A percentile compares a stretch with the other conserved stretches of the same genome.
phyloP scores from a whole-genome alignment of 768 basidiomycete species.

The Collybia sordida region DNA sequence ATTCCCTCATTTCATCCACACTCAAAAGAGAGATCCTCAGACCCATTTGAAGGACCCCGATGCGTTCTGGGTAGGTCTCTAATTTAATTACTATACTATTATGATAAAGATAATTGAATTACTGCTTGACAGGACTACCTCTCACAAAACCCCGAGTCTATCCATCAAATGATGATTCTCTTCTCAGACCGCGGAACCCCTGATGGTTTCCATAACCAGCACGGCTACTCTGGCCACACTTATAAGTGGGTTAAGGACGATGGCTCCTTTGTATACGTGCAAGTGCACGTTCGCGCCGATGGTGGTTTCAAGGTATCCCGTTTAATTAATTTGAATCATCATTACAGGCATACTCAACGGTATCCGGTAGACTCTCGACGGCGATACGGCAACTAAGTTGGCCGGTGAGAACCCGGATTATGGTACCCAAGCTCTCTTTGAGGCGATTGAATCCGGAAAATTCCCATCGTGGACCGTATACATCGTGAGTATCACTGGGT shows the following conservation, averaged over 20 bases:
- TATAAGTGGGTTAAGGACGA: conserved; percentile 86
- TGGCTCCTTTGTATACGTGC: conserved; percentile 82
- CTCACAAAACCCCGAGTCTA: conserved; percentile 84
- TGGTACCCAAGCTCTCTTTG: conserved; percentile 74
- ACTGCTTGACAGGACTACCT: conserved; percentile 70
- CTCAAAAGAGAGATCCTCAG: conserved; percentile 88
- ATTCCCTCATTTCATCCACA: conserved; percentile 95
- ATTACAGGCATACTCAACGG: not conserved
- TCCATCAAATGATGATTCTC: conserved; percentile 86
- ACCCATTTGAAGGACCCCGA: conserved; percentile 89
- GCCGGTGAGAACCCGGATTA: conserved; percentile 84
- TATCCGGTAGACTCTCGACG: conserved; percentile 62
- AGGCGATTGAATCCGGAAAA: conserved; percentile 78
- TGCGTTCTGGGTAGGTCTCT: conserved; percentile 69
- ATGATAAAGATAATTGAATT: conserved; percentile 19
- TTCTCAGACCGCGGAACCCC: conserved; percentile 97
- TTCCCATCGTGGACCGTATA: conserved; percentile 90
- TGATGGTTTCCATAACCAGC: conserved; percentile 81
- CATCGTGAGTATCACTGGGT: conserved; percentile 47
- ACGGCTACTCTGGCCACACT: conserved; percentile 94
- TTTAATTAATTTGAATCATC: not conserved
- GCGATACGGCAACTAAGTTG: conserved; percentile 61
- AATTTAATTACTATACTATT: not conserved
- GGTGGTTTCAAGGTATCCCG: conserved; percentile 73
- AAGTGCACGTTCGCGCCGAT: conserved; percentile 79